phyloP scores from a whole-genome alignment of 805 yeast genomes.

The Nakazawaea laoshanensis region DNA sequence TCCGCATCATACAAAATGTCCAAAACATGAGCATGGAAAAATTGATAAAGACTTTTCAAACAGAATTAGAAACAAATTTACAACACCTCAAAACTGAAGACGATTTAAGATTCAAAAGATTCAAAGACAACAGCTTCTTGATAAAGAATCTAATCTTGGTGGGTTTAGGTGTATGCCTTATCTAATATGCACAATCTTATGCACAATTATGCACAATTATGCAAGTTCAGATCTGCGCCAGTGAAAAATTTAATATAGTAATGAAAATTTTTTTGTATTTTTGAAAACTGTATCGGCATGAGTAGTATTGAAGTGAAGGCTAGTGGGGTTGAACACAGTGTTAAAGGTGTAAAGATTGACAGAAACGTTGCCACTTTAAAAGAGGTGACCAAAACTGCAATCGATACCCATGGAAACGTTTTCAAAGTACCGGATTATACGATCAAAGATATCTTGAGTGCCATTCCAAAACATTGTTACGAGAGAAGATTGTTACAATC shows the following conservation, averaged over 20 bases:
- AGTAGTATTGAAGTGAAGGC: no score
- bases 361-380: slow-evolving; percentile 18
- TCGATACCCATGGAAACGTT: slow-evolving; percentile 46
- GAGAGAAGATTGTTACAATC: slow-evolving; percentile 50
- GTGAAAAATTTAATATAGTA: no score
- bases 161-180: slow-evolving; percentile 28
- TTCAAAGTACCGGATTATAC: slow-evolving; percentile 70
- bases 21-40: neutral
- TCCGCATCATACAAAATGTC: slow-evolving; percentile 36
- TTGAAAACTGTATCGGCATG: no score
- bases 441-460: slow-evolving; percentile 64
- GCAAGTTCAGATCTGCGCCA: no score
- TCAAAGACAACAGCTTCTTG: slow-evolving; percentile 26
- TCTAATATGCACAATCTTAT: no score
- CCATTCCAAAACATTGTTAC: slow-evolving; percentile 70
- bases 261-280: no score
- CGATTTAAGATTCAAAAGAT: slow-evolving; percentile 15
- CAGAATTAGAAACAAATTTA: slow-evolving; percentile 20
- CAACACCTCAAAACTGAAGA: slow-evolving; percentile 23
- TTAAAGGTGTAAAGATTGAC: slow-evolving; percentile 9
- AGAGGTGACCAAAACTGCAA: slow-evolving; percentile 22
- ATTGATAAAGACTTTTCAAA: slow-evolving; percentile 20
- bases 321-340: no score
- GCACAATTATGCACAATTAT: no score
- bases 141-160: slow-evolving; percentile 27